Evolutionary conservation across 2,329 filamentous ascomycete genomes (phyloP).

Genomic region (Penicillium olsonii): DNA sequence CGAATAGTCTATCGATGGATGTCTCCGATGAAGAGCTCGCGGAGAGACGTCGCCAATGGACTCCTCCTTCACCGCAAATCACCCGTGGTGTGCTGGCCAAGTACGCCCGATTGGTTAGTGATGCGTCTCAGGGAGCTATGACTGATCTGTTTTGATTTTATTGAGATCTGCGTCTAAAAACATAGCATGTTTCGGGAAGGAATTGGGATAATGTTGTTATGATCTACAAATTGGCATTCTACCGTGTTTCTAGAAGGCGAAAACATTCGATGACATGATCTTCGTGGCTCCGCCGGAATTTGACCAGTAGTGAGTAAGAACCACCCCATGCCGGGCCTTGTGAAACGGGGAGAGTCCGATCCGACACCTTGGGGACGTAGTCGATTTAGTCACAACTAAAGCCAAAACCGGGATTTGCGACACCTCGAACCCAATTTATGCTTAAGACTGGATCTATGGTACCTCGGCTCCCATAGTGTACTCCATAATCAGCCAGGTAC

Average conservation of each 20-base stretch:
- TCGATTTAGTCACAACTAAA: neutral
- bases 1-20: conserved; percentile 71
- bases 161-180: neutral
- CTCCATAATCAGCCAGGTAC: conserved; percentile 5
- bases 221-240: conserved; percentile 1
- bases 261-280: conserved; percentile 6
- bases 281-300: conserved; percentile 3
- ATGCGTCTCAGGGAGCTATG: conserved; percentile 88
- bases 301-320: conserved; percentile 1
- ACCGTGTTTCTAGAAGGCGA: conserved; percentile 2
- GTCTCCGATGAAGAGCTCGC: conserved; percentile 71
- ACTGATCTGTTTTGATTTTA: conserved; percentile 64
- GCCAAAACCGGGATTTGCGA: neutral
- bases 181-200: conserved; percentile 1
- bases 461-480: conserved; percentile 4
- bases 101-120: conserved; percentile 82
- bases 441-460: neutral
- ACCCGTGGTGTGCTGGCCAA: conserved; percentile 85
- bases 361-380: neutral
- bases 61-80: conserved; percentile 68
- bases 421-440: neutral
- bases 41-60: conserved; percentile 66
- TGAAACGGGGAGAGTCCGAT: neutral
- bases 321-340: conserved; percentile 1
- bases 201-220: conserved; percentile 3